Evolutionary conservation across 805 yeast species (phyloP).

Genomic region (Blastobotrys americana): DNA sequence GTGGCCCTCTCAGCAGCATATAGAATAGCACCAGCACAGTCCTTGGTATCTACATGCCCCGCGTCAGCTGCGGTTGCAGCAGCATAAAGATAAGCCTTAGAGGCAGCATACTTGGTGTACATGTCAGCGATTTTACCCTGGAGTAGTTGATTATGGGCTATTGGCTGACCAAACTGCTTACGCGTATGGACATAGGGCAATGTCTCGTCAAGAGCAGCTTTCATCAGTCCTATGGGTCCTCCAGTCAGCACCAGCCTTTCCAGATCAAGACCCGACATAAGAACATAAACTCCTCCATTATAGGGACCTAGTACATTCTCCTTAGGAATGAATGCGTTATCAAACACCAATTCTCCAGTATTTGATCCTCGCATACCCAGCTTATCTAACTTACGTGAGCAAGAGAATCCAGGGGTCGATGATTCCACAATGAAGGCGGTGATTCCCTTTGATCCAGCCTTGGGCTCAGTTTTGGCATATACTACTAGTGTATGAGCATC

Average conservation of each 20-base stretch:
- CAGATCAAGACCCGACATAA: slow-evolving; percentile 29
- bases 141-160: slow-evolving; percentile 28
- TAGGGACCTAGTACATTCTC: slow-evolving; percentile 27
- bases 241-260: slow-evolving; percentile 29
- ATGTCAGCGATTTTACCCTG: slow-evolving; percentile 31
- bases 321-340: slow-evolving; percentile 28
- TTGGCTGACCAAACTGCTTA: slow-evolving; percentile 29
- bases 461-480: slow-evolving; percentile 29
- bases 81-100: slow-evolving; percentile 26
- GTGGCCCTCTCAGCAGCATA: slow-evolving; percentile 32
- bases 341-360: slow-evolving; percentile 30
- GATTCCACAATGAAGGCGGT: slow-evolving; percentile 29
- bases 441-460: slow-evolving; percentile 28
- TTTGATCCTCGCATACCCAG: slow-evolving; percentile 32
- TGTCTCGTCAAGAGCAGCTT: slow-evolving; percentile 28
- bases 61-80: slow-evolving; percentile 25
- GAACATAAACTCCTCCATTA: slow-evolving; percentile 27
- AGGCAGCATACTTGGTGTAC: slow-evolving; percentile 29
- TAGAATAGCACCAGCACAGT: slow-evolving; percentile 29
- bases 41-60: slow-evolving; percentile 25
- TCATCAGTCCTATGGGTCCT: slow-evolving; percentile 29
- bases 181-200: slow-evolving; percentile 29
- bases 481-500: slow-evolving; percentile 29
- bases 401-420: slow-evolving; percentile 25
- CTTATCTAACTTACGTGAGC: slow-evolving; percentile 29